Conservation (phyloP, 106 monocot species). For the Dioscorea dumetorum region DNA sequence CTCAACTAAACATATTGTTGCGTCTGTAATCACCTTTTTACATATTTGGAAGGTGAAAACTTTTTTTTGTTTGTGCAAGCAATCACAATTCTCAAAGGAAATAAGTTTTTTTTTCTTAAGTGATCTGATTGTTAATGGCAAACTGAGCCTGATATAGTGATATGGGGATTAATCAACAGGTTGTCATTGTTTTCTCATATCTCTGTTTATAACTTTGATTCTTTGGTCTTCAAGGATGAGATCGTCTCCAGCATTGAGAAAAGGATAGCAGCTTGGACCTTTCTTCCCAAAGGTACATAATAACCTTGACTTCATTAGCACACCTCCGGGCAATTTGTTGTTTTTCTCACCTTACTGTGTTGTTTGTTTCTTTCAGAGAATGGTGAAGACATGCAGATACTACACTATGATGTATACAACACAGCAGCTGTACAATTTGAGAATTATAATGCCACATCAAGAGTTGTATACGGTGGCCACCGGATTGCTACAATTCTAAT, state of each 20-base stretch:
- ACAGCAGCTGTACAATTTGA: conserved; percentile 16
- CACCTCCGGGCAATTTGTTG: background rate
- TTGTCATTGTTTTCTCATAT: no score
- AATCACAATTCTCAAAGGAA: no score
- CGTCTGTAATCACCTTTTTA: no score
- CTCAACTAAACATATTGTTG: no score
- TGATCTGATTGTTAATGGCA: no score
- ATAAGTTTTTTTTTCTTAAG: no score
- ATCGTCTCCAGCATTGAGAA: conserved; percentile 53
- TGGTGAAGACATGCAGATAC: conserved; percentile 49
- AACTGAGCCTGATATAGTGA: no score
- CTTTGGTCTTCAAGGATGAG: conserved; percentile 38
- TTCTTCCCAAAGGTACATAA: conserved; percentile 59
- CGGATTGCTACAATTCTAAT: conserved; percentile 42
- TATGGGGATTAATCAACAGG: no score
- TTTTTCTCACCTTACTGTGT: background rate
- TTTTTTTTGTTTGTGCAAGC: no score
- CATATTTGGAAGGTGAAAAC: no score
- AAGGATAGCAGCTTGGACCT: conserved; percentile 64
- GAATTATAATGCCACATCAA: conserved; percentile 11
- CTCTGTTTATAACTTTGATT: background rate
- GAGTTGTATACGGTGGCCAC: conserved; percentile 14
- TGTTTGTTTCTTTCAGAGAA: conserved; percentile 25
- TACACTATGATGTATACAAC: conserved; percentile 23
- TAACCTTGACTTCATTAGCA: background rate